These are phyloP conservation scores for Diaporthe destruens DNA, from an alignment of 2,329 filamentous ascomycete species.

Conservation along the genomic window DNA sequence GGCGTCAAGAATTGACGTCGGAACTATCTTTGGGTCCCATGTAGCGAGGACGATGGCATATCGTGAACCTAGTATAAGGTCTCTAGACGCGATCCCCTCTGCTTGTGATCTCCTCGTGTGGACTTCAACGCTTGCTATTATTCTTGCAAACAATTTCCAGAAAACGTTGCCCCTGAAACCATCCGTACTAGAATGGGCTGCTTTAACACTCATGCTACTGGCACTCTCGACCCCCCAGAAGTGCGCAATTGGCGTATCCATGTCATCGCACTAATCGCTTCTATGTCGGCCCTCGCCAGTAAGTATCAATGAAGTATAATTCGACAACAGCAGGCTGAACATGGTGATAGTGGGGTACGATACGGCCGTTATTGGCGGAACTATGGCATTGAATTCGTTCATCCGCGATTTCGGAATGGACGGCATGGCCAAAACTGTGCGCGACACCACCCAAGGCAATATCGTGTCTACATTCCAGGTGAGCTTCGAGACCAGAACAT, in stretches of 20 bases:
- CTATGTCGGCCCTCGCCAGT: constrained; percentile 27
- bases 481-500: background rate
- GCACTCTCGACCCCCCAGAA: constrained; percentile 16
- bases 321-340: background rate
- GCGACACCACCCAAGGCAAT: constrained; percentile 44
- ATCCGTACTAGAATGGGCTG: constrained; percentile 20
- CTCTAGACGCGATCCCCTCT: background rate
- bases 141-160: background rate
- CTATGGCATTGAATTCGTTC: constrained; percentile 69
- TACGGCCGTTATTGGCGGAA: constrained; percentile 76
- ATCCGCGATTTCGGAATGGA: constrained; percentile 60
- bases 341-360: constrained; percentile 70
- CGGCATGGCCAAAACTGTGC: constrained; percentile 20
- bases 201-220: constrained; percentile 25
- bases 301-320: background rate
- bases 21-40: background rate
- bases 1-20: background rate
- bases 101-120: background rate
- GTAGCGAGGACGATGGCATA: constrained; percentile 3
- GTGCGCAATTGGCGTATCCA: constrained; percentile 20
- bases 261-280: constrained; percentile 23
- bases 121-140: background rate
- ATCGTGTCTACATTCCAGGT: constrained; percentile 45
- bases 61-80: constrained; percentile 1
- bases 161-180: background rate